Conservation (phyloP, 1,284 basidiomycete genomes). For the Sanghuangporus sanghuang region DNA sequence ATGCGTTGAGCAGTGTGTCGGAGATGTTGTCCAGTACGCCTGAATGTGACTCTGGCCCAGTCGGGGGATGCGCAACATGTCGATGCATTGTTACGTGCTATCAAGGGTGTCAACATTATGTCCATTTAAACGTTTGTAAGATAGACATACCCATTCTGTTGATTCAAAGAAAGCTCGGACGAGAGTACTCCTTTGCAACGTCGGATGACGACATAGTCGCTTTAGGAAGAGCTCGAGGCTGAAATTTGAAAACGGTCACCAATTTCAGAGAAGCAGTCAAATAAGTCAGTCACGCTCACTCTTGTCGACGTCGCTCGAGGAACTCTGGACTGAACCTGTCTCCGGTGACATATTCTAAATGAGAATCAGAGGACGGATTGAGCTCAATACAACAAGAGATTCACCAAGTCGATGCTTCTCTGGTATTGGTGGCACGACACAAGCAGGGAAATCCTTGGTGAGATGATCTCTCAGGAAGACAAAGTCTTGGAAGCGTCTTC, state of each 20-base stretch:
- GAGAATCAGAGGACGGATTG: neutral
- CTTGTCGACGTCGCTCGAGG: constrained; percentile 84
- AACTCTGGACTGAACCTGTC: constrained; percentile 97
- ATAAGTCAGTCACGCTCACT: constrained; percentile 51
- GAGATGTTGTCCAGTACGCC: constrained; percentile 93
- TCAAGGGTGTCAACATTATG: constrained; percentile 2
- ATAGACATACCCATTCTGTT: constrained; percentile 85
- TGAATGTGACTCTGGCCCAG: constrained; percentile 66
- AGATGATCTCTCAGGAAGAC: constrained; percentile 90
- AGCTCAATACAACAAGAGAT: constrained; percentile 26
- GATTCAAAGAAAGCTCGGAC: constrained; percentile 92
- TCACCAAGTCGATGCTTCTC: constrained; percentile 94
- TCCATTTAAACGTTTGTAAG: neutral
- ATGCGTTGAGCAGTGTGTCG: constrained; percentile 93
- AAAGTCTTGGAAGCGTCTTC: constrained; percentile 96
- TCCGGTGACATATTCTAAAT: constrained; percentile 90
- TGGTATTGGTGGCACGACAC: constrained; percentile 92
- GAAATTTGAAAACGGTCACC: neutral
- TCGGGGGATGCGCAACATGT: constrained; percentile 82
- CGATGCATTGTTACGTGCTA: constrained; percentile 96
- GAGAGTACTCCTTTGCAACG: constrained; percentile 86
- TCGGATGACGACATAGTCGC: constrained; percentile 88
- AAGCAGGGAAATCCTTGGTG: constrained; percentile 90
- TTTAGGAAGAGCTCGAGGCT: constrained; percentile 93
- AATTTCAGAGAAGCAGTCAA: neutral